Base-by-base conservation (phyloP, 1,284 basidiomycete species). In the Ustilago curta region DNA sequence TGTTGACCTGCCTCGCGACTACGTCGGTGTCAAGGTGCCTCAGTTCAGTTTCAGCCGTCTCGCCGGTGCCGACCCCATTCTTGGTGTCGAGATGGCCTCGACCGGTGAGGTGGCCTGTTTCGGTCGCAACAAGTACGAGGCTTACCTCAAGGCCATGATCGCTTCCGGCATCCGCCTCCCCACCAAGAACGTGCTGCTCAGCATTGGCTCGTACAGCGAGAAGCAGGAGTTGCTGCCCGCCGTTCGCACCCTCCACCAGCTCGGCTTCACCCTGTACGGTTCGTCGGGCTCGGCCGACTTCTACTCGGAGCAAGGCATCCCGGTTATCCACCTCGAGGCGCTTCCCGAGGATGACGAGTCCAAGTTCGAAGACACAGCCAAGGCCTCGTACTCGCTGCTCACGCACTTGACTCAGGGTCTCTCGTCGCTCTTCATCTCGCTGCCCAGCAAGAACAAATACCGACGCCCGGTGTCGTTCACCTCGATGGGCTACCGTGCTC, bases 61-160 rank as follows among this genome's bases (percentile, higher is more conserved):
- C 37, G 95, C 93, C 25, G 96, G 96, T 40, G 96, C 96, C 32
- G 96, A 99, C 86, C 96, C 96, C 18, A 92, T 99, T 21, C 89
- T 99, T n/a, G 97, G 97, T 83, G 96, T 99, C 54, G 96, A 99
- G 88, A 99, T 99, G 96, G 96, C 96, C 18, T 98, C 96, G n/a
- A 99, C 96, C 1, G 96, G 96, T 76, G 96, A 99, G 86, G 96
- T 99, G 31, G 97, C 97, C 40, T 98, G 96, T 86, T 99, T 99
- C 86, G 96, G 97, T 29, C 91, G 89, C 78, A 92, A 99, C 88
- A 97, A 96, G 87, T 98, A 97, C 86, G 96, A 99, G 85, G 96
- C 96, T 7, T 99, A 99, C 86, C 88, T 98, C 83, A 98, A 98
- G 87, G 95, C 94, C 4, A 88, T 98, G 75, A 93, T 99, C 77